A percentile compares a stretch with the other conserved stretches of the same genome.
Conservation (phyloP, 169 alveolate species). For the Plasmodium relictum region DNA sequence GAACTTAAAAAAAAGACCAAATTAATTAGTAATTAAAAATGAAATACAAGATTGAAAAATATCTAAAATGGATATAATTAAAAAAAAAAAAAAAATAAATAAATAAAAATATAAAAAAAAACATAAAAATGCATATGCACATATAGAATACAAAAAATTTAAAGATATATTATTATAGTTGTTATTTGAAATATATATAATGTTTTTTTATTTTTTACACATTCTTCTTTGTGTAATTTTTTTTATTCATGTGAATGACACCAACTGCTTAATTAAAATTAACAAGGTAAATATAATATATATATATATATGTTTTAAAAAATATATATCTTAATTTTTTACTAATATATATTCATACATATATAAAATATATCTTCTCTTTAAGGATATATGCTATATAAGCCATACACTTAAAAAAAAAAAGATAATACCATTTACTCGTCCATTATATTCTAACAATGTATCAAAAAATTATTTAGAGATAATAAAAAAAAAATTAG, state of each 20-base stretch:
- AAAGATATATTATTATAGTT: background rate
- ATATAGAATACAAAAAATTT: background rate
- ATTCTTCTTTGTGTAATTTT: constrained; percentile 13
- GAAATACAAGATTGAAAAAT: no score
- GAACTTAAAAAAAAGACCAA: no score
- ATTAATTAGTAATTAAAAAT: no score
- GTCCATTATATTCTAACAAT: constrained; percentile 46
- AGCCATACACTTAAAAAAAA: background rate
- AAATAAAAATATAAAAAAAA: background rate
- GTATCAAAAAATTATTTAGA: constrained; percentile 57
- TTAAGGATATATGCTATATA: constrained; percentile 9
- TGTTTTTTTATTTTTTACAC: constrained; percentile 9
- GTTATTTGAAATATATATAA: constrained; percentile 18
- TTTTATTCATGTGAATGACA: constrained; percentile 3
- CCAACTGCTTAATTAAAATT: constrained; percentile 15
- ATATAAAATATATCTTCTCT: background rate
- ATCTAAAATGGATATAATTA: no score
- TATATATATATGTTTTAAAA: background rate
- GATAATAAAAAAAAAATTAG: constrained; percentile 59
- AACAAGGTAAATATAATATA: constrained; percentile 24
- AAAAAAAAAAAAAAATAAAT: background rate
- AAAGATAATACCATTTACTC: background rate
- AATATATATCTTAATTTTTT: background rate
- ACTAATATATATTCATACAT: background rate
- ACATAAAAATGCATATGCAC: background rate